Evolutionary conservation across 1,139 yeast genomes (phyloP), one percentile per base, ranked within the genome.

Genomic region (Kodamaea sp.): DNA sequence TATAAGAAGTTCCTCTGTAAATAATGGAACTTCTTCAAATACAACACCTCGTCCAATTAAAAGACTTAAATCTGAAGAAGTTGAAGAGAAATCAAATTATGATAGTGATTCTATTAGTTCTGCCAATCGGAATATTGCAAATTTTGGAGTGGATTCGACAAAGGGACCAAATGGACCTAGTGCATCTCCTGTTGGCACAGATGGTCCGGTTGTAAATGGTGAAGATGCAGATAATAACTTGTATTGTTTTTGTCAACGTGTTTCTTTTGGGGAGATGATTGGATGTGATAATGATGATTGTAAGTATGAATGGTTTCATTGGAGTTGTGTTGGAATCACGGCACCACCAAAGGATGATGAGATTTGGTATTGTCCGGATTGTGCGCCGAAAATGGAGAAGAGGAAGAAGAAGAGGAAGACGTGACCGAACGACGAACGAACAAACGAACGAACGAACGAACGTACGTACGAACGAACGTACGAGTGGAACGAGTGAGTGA

Each of bases 231-330:
- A 69, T 60, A 77, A 70, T 44, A 78, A 75, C 42, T 62, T 80
- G 38, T 88, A 87, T 59, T 88, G 96, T 60, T 78, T 83, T 62
- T 88, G 96, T 58, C 87, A 84, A 51, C 78, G 87, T 46, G 89
- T 84, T 0, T 84, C 95, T 1, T 85, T 82, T 63, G 96, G 96
- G 8, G 87, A 86, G 49, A 88, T 88, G 96, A 81, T 88, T 60
- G 96, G 95, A 0, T 88, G 96, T 60, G 96, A 88, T 57, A 84
- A 84, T 53, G 80, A 78, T 12, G 81, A 81, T 48, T 88, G 96
- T 65, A 77, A 81, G 47, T 81, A 70, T 53, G 96, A 87, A 58
- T 88, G 96, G 96, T 88, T 87, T 59, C 92, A 84, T 58, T 83
- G 85, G 71, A 70, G 75, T 42, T 88, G 96, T 67, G 95, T 88